Evolutionary conservation across 306 rosid species (phyloP).

Genomic region (Vachellia pachyceras): DNA sequence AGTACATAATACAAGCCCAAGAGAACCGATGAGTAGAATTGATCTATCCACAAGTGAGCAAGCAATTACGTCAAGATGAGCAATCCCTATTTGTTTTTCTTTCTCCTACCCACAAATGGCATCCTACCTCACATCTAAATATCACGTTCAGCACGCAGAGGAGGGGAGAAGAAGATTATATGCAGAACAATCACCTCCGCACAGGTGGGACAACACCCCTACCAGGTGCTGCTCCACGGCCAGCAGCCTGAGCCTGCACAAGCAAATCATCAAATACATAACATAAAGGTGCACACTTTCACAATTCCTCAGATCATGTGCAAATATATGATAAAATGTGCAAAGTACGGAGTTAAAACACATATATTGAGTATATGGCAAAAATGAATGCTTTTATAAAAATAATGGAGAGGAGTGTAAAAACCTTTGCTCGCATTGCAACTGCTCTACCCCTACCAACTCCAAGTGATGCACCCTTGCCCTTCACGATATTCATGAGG

Average conservation of each 20-base stretch:
- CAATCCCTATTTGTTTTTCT: constrained; percentile 34
- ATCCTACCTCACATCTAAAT: constrained; percentile 43
- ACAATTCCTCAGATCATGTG: neutral
- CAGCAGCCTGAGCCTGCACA: constrained; percentile 93
- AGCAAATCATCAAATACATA: neutral
- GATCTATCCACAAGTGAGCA: constrained; percentile 31
- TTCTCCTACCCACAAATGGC: constrained; percentile 30
- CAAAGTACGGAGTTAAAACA: constrained; percentile 11
- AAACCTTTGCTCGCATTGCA: constrained; percentile 96
- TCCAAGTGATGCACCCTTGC: constrained; percentile 99
- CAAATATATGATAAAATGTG: neutral
- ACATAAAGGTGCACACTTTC: neutral
- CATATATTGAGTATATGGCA: neutral
- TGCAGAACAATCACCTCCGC: constrained; percentile 68
- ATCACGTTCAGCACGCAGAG: constrained; percentile 13
- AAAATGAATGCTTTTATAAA: neutral
- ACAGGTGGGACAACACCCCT: constrained; percentile 85
- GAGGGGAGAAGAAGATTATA: constrained; percentile 11
- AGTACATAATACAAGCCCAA: neutral
- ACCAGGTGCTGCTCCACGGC: constrained; percentile 91
- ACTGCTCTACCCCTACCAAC: constrained; percentile 99
- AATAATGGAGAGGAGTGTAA: neutral
- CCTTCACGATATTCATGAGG: constrained; percentile 60
- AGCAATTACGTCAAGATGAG: constrained; percentile 31
- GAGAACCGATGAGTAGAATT: neutral